A percentile compares a stretch with the other conserved stretches of the same genome.
These are phyloP conservation scores for Gilbertella persicaria DNA, from an alignment of 371 early-diverging fungal species.

Conservation along the genomic window DNA sequence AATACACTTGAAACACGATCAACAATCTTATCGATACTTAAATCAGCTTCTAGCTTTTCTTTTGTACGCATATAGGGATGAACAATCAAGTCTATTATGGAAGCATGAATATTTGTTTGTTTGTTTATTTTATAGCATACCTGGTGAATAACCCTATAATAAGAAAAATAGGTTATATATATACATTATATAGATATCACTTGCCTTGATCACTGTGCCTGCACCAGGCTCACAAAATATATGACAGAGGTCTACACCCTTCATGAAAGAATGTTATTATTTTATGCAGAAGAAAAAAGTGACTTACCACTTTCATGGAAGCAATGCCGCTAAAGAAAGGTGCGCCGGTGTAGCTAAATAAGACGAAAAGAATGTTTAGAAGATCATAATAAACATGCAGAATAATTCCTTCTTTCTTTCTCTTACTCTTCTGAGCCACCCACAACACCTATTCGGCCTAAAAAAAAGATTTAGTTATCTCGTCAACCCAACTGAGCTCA, in stretches of 20 bases:
- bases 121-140: slow-evolving; percentile 24
- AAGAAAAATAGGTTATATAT: background rate
- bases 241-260: slow-evolving; percentile 93
- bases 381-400: slow-evolving; percentile 1
- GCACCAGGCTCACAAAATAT: slow-evolving; percentile 89
- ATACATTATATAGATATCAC: background rate
- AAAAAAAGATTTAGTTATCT: background rate
- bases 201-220: slow-evolving; percentile 40
- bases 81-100: slow-evolving; percentile 60
- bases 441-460: slow-evolving; percentile 69
- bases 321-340: slow-evolving; percentile 89
- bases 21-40: slow-evolving; percentile 42
- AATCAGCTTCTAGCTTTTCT: slow-evolving; percentile 29
- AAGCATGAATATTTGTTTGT: too few species aligned
- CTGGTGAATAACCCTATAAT: slow-evolving; percentile 57
- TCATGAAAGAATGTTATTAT: background rate
- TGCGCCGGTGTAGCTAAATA: slow-evolving; percentile 92
- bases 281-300: background rate
- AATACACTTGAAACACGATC: slow-evolving; percentile 53
- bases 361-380: slow-evolving; percentile 2
- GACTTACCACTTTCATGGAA: slow-evolving; percentile 74
- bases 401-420: background rate
- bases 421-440: slow-evolving; percentile 83
- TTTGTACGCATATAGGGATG: slow-evolving; percentile 60
- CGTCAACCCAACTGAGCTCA: background rate